Evolutionary conservation across 345 rosid species (phyloP).

Genomic region (Carallia pectinifolia): DNA sequence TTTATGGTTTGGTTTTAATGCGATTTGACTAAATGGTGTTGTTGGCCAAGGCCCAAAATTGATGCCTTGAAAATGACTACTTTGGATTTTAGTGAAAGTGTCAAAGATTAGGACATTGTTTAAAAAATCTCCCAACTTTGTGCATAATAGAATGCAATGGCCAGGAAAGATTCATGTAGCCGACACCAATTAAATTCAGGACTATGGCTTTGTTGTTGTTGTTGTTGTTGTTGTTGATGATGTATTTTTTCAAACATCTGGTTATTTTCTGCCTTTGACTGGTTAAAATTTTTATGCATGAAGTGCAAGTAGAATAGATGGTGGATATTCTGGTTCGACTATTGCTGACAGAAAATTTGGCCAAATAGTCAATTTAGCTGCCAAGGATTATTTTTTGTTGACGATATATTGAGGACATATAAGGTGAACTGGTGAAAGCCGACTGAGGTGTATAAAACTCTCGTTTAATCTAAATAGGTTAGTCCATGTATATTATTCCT

Average conservation of each 20-base stretch:
- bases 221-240: too few species aligned
- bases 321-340: not conserved
- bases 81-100: not conserved
- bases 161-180: too few species aligned
- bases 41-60: too few species aligned
- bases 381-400: not conserved
- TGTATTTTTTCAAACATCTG: too few species aligned
- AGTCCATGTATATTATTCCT: too few species aligned
- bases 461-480: too few species aligned
- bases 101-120: not conserved
- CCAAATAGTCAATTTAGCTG: slow-evolving; percentile 1
- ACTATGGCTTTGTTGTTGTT: too few species aligned
- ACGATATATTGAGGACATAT: not conserved
- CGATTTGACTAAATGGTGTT: not conserved
- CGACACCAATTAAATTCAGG: too few species aligned
- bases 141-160: not conserved
- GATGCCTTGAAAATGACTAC: not conserved
- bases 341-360: not conserved
- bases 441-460: too few species aligned
- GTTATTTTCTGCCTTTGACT: not conserved
- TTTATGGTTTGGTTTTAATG: not conserved
- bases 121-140: not conserved
- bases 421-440: not conserved
- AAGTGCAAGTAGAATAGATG: not conserved
- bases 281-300: not conserved